Evolutionary conservation across 371 early-diverging fungal species (phyloP).

Genomic region (Entomophthora muscae): DNA sequence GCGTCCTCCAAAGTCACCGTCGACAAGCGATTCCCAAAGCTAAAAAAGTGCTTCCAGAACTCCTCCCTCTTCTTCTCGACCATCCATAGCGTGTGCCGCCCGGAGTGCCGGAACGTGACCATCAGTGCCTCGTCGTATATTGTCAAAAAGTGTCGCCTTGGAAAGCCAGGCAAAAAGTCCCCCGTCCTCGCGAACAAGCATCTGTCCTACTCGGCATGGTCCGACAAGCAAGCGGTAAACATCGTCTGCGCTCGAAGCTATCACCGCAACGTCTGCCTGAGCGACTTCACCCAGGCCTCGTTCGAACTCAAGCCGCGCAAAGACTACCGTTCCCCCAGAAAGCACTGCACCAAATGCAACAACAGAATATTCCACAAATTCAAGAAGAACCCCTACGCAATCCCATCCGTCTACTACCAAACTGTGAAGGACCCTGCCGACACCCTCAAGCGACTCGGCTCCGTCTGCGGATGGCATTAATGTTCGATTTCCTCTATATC

Average conservation of each 20-base stretch:
- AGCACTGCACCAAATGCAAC: not conserved
- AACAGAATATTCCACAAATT: not conserved
- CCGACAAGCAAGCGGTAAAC: not conserved
- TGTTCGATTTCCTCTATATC: no score
- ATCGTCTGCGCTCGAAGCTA: slow-evolving; percentile 5
- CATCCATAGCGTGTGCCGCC: not conserved
- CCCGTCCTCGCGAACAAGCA: not conserved
- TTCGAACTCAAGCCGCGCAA: not conserved
- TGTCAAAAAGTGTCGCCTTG: not conserved
- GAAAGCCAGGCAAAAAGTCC: not conserved
- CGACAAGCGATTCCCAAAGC: not conserved
- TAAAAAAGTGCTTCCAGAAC: not conserved
- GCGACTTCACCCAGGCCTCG: not conserved
- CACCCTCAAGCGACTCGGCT: not conserved
- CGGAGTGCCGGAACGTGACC: not conserved
- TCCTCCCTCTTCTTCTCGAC: slow-evolving; percentile 6
- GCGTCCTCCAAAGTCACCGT: not conserved
- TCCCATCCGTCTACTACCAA: not conserved
- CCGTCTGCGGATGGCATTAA: not conserved
- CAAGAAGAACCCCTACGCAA: not conserved
- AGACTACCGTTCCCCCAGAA: not conserved
- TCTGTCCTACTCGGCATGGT: not conserved
- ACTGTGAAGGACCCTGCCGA: not conserved
- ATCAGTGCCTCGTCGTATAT: not conserved
- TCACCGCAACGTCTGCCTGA: not conserved